A percentile compares a stretch with the other conserved stretches of the same genome.
phyloP scores from a whole-genome alignment of 495 filamentous ascomycete genomes.

The Trichoderma gamsii region DNA sequence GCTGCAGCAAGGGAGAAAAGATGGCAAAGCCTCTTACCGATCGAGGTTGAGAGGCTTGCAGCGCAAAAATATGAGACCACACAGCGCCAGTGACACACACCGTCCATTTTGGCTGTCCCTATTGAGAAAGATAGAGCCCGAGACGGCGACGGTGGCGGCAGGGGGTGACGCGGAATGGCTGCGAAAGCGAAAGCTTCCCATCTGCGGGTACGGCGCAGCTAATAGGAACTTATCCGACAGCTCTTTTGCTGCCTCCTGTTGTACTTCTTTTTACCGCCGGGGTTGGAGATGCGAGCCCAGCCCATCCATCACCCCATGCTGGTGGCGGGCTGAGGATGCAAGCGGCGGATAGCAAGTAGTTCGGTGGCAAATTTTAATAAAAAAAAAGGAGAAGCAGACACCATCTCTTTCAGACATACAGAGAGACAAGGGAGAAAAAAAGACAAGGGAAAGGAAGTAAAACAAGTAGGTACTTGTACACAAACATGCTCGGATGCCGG shows the following conservation, averaged over 20 bases:
- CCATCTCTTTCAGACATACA: too few relatives aligned
- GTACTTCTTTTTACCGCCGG: neutral
- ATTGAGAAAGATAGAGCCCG: too few relatives aligned
- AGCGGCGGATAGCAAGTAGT: too few relatives aligned
- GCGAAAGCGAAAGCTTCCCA: too few relatives aligned
- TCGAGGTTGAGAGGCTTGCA: neutral
- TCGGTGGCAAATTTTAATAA: too few relatives aligned
- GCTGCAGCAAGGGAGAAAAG: neutral
- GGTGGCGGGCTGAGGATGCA: too few relatives aligned
- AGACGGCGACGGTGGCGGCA: too few relatives aligned
- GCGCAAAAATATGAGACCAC: neutral
- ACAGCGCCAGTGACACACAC: constrained; percentile 1
- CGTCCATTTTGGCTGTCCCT: neutral
- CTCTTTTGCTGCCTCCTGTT: neutral
- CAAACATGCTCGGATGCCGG: neutral
- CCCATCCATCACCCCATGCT: too few relatives aligned
- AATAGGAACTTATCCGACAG: neutral
- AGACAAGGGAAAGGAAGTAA: neutral
- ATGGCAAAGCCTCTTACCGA: neutral
- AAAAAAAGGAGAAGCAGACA: too few relatives aligned
- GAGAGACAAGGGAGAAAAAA: neutral
- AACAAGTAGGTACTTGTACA: neutral
- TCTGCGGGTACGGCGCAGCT: neutral
- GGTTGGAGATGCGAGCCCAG: neutral
- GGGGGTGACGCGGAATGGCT: too few relatives aligned